Evolutionary conservation across 2,329 filamentous ascomycete species (phyloP).

Genomic region (Aspergillus melleus): DNA sequence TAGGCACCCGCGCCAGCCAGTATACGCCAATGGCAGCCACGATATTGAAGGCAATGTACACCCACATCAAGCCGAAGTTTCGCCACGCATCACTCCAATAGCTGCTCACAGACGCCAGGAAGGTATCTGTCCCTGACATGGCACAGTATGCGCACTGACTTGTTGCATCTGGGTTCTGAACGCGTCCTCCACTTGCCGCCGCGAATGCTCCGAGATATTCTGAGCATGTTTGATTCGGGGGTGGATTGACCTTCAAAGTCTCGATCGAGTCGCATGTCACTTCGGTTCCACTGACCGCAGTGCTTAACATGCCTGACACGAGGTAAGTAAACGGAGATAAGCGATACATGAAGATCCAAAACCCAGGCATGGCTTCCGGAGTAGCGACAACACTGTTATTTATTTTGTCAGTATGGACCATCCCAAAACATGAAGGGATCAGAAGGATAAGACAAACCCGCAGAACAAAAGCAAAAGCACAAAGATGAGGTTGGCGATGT

Average conservation of each 20-base stretch:
- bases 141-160: not conserved
- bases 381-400: slow-evolving; percentile 2
- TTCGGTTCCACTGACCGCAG: not conserved
- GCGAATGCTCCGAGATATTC: not conserved
- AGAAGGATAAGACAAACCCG: not conserved
- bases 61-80: slow-evolving; percentile 2
- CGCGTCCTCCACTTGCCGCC: not conserved
- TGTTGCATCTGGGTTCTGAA: not conserved
- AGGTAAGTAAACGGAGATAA: not conserved
- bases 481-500: slow-evolving; percentile 1
- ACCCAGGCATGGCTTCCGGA: slow-evolving; percentile 1
- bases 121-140: not conserved
- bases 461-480: not conserved
- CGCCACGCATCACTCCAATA: slow-evolving; percentile 4
- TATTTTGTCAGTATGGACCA: not conserved
- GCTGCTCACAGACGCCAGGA: not conserved
- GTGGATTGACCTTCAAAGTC: not conserved
- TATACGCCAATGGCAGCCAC: not conserved
- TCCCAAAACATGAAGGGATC: no score
- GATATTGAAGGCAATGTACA: slow-evolving; percentile 1
- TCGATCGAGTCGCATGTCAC: slow-evolving; percentile 1
- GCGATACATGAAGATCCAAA: slow-evolving; percentile 5
- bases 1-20: slow-evolving; percentile 1
- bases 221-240: not conserved
- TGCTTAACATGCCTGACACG: slow-evolving; percentile 1